Evolutionary conservation across 345 rosid genomes (phyloP), one percentile per base, ranked within the genome.

Genomic region (Geranium brycei): DNA sequence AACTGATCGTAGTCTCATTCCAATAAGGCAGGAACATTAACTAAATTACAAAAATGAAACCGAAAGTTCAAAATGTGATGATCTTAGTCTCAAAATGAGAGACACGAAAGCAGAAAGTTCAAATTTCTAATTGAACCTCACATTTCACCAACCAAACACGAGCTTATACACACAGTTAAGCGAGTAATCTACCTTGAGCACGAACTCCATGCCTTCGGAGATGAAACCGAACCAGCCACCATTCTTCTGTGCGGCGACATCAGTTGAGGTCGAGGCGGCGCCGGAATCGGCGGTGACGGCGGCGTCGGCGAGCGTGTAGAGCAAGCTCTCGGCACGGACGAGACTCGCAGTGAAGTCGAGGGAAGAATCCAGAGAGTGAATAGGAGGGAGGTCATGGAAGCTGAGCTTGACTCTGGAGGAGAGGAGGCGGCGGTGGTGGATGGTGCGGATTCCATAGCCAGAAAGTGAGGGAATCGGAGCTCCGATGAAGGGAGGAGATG

Each of bases 151-250:
- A 47, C 53, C 53, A 8, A 13, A 47, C 53, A 47, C 11, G 14
- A 47, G 11, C 53, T 47, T 13, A 10, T 13, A 47, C 14, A 11
- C 53, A 47, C 13, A 47, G 11, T 47, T 47, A 38, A 17, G 5
- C 40, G 55, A 6, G 0, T 51, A 8, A 8, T 16, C 58, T 67
- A 87, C 99, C 91, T 89, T 93, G 57, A 90, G 97, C 30, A 90
- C 96, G 60, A 82, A 61, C 67, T 93, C 99, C 99, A 90, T 90
- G 15, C 73, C 75, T 14, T 93, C 95, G 7, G 99, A 81, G 73
- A 93, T 88, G 53, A 90, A 90, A 7, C 91, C 91, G 67, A 93
- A 90, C 97, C 97, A 93, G 6, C 97, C 91, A 7, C 96, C 91
- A 65, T 58, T 86, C 82, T 88, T 93, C 73, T 85, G 95, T 11